Evolutionary conservation across 202 grass and related monocot genomes (phyloP), one percentile per base, ranked within the genome.

Genomic region (Eragrostis tef): DNA sequence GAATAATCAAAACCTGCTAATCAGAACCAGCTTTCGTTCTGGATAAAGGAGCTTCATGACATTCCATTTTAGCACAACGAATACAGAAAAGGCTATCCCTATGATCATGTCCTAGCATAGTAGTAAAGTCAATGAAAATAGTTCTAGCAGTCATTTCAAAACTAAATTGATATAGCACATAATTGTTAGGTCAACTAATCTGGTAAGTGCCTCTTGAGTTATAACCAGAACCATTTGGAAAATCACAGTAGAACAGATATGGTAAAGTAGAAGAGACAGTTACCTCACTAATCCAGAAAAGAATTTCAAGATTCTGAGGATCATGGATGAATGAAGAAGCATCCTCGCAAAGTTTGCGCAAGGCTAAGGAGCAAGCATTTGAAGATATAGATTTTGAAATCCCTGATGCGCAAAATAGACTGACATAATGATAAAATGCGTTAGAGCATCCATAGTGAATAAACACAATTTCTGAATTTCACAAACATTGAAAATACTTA

Each of bases 301-400:
- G 90, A 79, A 98, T 91, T 73, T 98, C 90, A 53, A 95, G 85
- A 86, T 95, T 95, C 11, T 89, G 82, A 65, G 88, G 88, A 27
- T 98, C 90, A 12, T 91, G 88, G 20, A 98, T 90, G 67, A 95
- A 79, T 51, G 87, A 77, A 80, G 87, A 87, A 78, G 88, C 92
- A 74, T 98, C 95, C 87, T 98, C 95, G 26, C 95, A 98, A 89
- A 98, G 87, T 82, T 91, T 98, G 64, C 90, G 88, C 84, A 98
- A 88, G 67, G 95, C 92, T 79, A 87, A 91, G 9, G 92, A 89
- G 70, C 95, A 98, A 82, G 92, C 83, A 78, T 90, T 91, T 85
- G 95, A 88, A 51, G 92, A 94, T 80, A 88, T 9, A 27, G 88
- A 84, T 74, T 95, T 84, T 87, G 73, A 81, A 73, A 98, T 98